These are phyloP conservation scores for Phialophora macrospora DNA, from an alignment of 2,329 filamentous ascomycete species.

Conservation along the genomic window DNA sequence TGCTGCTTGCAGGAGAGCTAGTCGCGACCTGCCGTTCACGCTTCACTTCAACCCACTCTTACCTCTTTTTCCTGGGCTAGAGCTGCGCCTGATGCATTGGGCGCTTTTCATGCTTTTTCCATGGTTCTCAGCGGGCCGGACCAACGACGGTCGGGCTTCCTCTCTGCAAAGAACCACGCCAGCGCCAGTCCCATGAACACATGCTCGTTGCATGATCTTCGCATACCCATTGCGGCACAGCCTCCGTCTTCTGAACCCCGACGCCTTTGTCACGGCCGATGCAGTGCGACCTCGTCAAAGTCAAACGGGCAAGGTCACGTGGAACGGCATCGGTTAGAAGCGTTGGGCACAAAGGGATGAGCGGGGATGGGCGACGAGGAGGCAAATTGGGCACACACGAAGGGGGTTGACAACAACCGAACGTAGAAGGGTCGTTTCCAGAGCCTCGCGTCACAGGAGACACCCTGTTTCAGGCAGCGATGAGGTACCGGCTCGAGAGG, in stretches of 20 bases:
- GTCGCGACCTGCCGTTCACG: constrained; percentile 4
- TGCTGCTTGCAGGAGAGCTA: constrained; percentile 13
- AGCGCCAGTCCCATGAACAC: constrained; percentile 33
- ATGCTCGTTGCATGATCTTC: constrained; percentile 25
- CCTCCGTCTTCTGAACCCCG: constrained; percentile 8
- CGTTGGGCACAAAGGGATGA: constrained; percentile 24
- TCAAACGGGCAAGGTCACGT: constrained; percentile 21
- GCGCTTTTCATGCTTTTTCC: constrained; percentile 15
- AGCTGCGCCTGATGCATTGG: constrained; percentile 25
- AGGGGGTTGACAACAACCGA: background rate
- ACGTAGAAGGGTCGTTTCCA: constrained; percentile 3
- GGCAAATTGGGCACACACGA: constrained; percentile 12
- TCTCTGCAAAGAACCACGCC: constrained; percentile 19
- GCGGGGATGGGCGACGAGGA: constrained; percentile 17
- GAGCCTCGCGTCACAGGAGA: constrained; percentile 11
- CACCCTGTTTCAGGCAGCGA: background rate
- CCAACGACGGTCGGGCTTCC: constrained; percentile 9
- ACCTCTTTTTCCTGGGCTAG: constrained; percentile 16
- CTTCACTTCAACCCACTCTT: constrained; percentile 11
- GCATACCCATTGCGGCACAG: constrained; percentile 16
- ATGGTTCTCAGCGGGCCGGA: constrained; percentile 13
- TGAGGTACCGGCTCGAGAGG: background rate
- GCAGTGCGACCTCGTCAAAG: background rate
- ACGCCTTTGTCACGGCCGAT: constrained; percentile 5
- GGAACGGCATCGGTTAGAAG: constrained; percentile 1